phyloP scores from a whole-genome alignment of 768 basidiomycete species.

The Boletus eberwhitei region DNA sequence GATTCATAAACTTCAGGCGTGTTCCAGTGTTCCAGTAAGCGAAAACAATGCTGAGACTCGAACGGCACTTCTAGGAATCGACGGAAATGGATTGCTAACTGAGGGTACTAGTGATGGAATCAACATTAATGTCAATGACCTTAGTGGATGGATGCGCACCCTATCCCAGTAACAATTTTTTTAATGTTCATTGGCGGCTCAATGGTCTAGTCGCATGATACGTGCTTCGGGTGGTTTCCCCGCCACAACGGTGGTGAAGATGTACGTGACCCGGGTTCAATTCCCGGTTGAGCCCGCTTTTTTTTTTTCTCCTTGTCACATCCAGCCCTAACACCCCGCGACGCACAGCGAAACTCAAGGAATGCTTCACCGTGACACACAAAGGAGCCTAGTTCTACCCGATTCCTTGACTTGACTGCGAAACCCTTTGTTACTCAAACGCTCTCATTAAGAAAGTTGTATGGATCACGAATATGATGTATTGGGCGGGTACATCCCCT shows the following conservation, averaged over 20 bases:
- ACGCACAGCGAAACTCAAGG: slow-evolving; percentile 5
- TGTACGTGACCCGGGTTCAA: slow-evolving; percentile 38
- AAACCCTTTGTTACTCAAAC: neutral
- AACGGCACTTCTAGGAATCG: too few species aligned
- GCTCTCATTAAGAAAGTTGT: neutral
- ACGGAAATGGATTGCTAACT: too few species aligned
- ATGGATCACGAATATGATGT: slow-evolving; percentile 19
- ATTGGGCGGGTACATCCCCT: slow-evolving; percentile 22
- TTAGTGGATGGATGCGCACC: too few species aligned
- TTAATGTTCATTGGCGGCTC: slow-evolving; percentile 11
- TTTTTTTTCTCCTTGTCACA: slow-evolving; percentile 10
- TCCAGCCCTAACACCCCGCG: neutral
- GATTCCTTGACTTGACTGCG: slow-evolving; percentile 3
- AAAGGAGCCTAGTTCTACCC: neutral
- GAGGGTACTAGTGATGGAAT: too few species aligned
- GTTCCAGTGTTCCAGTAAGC: neutral
- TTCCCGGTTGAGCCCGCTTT: slow-evolving; percentile 31
- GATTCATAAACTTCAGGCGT: neutral
- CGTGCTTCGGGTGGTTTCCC: slow-evolving; percentile 32
- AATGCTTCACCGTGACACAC: slow-evolving; percentile 12
- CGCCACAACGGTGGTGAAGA: slow-evolving; percentile 28
- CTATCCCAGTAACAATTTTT: too few species aligned
- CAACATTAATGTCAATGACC: too few species aligned
- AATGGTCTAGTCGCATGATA: slow-evolving; percentile 38
- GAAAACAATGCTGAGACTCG: neutral